Evolutionary conservation across 2,329 filamentous ascomycete genomes (phyloP).

Genomic region (Metarhizium rileyi): DNA sequence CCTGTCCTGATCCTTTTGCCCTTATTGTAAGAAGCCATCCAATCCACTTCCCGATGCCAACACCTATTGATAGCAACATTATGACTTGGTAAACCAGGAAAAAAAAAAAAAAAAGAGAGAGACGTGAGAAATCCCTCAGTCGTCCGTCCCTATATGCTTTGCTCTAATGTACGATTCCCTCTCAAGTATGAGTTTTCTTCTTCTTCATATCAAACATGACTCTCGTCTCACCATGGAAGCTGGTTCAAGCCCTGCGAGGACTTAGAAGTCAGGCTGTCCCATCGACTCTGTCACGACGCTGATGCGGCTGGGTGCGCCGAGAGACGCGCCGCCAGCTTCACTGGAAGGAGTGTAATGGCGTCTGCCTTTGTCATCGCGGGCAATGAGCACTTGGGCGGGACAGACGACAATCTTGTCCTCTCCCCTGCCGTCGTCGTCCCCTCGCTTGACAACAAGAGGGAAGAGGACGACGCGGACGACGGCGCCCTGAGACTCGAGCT

Average conservation of each 20-base stretch:
- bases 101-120: no score
- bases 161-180: not conserved
- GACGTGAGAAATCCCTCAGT: no score
- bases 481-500: slow-evolving; percentile 65
- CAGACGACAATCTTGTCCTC: slow-evolving; percentile 94
- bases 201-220: slow-evolving; percentile 5
- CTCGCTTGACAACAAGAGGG: slow-evolving; percentile 92
- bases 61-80: no score
- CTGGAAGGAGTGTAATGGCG: slow-evolving; percentile 37
- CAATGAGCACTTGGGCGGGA: slow-evolving; percentile 86
- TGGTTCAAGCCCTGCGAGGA: slow-evolving; percentile 24
- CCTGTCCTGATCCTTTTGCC: no score
- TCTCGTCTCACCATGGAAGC: not conserved
- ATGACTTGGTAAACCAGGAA: no score
- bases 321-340: slow-evolving; percentile 39
- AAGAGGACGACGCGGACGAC: slow-evolving; percentile 90
- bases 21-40: no score
- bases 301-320: slow-evolving; percentile 27
- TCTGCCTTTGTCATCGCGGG: slow-evolving; percentile 35
- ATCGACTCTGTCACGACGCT: slow-evolving; percentile 27
- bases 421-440: slow-evolving; percentile 75
- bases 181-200: not conserved
- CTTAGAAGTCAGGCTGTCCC: slow-evolving; percentile 21
- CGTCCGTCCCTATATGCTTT: no score
- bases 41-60: no score